Percentiles rank a stretch among this genome's conserved stretches.
Evolutionary conservation across 2,329 filamentous ascomycete species (phyloP).

Genomic region (Aureobasidium sp.): DNA sequence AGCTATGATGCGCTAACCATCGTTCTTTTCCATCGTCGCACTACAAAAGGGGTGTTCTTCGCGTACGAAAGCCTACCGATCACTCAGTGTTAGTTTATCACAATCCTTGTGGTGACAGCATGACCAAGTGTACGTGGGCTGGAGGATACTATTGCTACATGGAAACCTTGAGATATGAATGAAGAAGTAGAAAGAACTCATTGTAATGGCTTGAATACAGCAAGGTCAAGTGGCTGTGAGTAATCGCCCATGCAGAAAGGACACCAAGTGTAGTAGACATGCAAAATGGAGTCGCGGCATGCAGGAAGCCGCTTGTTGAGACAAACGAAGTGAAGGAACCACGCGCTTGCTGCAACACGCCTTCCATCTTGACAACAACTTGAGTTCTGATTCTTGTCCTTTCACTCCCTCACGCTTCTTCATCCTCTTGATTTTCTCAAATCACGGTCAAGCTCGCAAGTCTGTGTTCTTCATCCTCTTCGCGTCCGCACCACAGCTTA

Average conservation of each 20-base stretch:
- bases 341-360: neutral
- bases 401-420: neutral
- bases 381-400: neutral
- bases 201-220: too few species aligned
- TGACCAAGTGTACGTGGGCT: too few species aligned
- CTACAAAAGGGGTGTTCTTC: neutral
- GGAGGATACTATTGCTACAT: neutral
- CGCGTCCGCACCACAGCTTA: neutral
- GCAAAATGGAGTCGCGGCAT: neutral
- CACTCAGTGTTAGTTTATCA: too few species aligned
- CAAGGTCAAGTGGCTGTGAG: too few species aligned
- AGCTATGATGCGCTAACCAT: neutral
- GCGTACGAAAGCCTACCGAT: neutral
- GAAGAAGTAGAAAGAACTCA: too few species aligned
- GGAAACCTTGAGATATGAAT: neutral
- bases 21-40: neutral
- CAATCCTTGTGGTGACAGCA: too few species aligned
- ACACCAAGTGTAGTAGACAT: neutral
- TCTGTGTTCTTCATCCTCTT: too few species aligned
- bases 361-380: neutral
- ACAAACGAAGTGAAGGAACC: neutral
- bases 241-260: too few species aligned
- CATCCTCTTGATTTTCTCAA: too few species aligned
- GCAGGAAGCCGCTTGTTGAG: neutral
- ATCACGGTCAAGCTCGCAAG: too few species aligned